A percentile compares a stretch with the other conserved stretches of the same genome.
Conservation (phyloP, 805 yeast genomes). For the Nakazawaea ambrosiae region DNA sequence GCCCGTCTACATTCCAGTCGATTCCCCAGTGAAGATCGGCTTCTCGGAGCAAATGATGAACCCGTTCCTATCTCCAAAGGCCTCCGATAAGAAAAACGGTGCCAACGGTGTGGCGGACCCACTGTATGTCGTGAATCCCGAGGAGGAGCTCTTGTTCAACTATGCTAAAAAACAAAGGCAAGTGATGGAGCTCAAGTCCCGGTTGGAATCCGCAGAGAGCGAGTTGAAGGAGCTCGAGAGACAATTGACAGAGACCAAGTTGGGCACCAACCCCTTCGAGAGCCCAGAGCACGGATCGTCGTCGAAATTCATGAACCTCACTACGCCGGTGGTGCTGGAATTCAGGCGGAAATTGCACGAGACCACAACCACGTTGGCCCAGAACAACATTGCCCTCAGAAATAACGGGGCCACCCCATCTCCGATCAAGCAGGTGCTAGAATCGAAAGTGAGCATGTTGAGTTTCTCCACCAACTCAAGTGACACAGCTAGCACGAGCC, state of each 20-base stretch:
- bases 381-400: neutral
- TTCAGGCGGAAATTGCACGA: conserved; percentile 5
- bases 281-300: too few species aligned
- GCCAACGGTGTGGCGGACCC: too few species aligned
- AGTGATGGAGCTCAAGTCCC: conserved; percentile 40
- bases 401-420: too few species aligned
- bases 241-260: neutral
- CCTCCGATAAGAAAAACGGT: neutral
- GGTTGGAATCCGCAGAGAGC: conserved; percentile 30
- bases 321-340: neutral
- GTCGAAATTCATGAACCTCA: neutral
- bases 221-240: conserved; percentile 30
- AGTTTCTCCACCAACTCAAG: neutral
- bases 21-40: conserved; percentile 4
- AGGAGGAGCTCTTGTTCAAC: conserved; percentile 23
- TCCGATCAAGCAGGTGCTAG: conserved; percentile 5
- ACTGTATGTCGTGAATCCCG: conserved; percentile 7
- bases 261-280: neutral
- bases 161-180: conserved; percentile 49
- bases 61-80: conserved; percentile 9
- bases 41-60: conserved; percentile 1
- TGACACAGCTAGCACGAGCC: neutral
- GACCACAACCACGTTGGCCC: neutral
- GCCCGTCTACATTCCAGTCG: conserved; percentile 30
- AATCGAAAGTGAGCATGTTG: conserved; percentile 8